phyloP scores from a whole-genome alignment of 2,329 filamentous ascomycete genomes.

The Alternaria sp. region DNA sequence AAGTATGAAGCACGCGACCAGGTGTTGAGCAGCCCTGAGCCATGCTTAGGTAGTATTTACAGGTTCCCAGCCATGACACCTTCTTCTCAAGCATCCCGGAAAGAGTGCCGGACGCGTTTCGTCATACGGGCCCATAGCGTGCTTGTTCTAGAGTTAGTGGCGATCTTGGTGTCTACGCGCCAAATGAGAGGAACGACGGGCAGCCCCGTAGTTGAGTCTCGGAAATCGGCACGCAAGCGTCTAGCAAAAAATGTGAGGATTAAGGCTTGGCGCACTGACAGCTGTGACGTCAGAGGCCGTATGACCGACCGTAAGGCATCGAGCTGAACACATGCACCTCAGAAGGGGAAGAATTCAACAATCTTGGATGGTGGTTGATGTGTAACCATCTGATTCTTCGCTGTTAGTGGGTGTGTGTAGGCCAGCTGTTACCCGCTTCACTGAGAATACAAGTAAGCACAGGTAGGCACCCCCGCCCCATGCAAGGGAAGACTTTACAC shows the following conservation, averaged over 20 bases:
- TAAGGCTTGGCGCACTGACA: background rate
- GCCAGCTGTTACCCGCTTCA: background rate
- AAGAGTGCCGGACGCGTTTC: slow-evolving; percentile 12
- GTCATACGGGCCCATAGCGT: slow-evolving; percentile 13
- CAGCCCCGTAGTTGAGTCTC: slow-evolving; percentile 3
- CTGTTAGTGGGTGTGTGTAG: background rate
- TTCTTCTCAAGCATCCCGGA: background rate
- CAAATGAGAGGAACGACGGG: slow-evolving; percentile 5
- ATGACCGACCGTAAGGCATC: background rate
- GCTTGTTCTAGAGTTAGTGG: slow-evolving; percentile 2
- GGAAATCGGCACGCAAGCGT: slow-evolving; percentile 9
- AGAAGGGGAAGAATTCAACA: background rate
- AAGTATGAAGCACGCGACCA: background rate
- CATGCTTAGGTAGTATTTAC: slow-evolving; percentile 4
- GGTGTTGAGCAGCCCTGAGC: background rate
- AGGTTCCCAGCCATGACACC: slow-evolving; percentile 2
- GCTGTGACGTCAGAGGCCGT: slow-evolving; percentile 5
- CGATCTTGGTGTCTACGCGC: slow-evolving; percentile 1
- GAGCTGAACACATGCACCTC: background rate
- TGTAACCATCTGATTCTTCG: background rate
- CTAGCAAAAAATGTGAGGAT: background rate
- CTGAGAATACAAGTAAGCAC: background rate
- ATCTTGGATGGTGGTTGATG: background rate
- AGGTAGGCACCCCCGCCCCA: background rate
- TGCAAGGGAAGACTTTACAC: background rate